phyloP scores from a whole-genome alignment of 768 basidiomycete species.

The Lyophyllum shimeji region DNA sequence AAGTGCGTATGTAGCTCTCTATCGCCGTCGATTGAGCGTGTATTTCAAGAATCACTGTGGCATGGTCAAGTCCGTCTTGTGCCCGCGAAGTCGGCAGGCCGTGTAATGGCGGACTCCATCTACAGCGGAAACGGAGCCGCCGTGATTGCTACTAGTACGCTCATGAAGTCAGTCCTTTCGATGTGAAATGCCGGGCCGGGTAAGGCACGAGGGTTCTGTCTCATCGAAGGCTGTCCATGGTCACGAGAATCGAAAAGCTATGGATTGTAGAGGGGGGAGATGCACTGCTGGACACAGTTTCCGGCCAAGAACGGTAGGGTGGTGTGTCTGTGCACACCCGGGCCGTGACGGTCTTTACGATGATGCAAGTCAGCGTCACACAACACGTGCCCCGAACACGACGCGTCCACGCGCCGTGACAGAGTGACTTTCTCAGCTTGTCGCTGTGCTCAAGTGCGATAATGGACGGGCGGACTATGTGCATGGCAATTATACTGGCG shows the following conservation, averaged over 20 bases:
- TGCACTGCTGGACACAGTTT: too few species aligned
- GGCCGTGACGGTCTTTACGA: too few species aligned
- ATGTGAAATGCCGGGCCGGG: background rate
- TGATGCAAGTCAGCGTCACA: conserved; percentile 1
- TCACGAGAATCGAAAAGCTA: background rate
- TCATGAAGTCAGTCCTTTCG: too few species aligned
- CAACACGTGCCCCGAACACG: background rate
- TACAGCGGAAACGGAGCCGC: background rate
- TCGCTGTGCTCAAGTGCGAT: background rate
- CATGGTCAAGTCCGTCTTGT: background rate
- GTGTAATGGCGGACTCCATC: background rate
- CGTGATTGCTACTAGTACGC: background rate
- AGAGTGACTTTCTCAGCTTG: background rate
- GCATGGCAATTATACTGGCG: background rate
- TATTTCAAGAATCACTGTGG: background rate
- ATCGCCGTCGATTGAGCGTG: background rate
- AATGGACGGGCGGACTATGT: background rate
- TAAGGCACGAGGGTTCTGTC: background rate
- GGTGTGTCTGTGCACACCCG: too few species aligned
- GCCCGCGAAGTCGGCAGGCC: background rate
- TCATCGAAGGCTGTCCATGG: background rate
- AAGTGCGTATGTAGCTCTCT: background rate
- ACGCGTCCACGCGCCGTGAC: background rate
- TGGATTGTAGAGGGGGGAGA: too few species aligned
- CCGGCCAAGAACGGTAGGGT: background rate